Evolutionary conservation across 2,329 filamentous ascomycete genomes (phyloP), one percentile per base, ranked within the genome.

Genomic region (Pseudodiploospora longispora): DNA sequence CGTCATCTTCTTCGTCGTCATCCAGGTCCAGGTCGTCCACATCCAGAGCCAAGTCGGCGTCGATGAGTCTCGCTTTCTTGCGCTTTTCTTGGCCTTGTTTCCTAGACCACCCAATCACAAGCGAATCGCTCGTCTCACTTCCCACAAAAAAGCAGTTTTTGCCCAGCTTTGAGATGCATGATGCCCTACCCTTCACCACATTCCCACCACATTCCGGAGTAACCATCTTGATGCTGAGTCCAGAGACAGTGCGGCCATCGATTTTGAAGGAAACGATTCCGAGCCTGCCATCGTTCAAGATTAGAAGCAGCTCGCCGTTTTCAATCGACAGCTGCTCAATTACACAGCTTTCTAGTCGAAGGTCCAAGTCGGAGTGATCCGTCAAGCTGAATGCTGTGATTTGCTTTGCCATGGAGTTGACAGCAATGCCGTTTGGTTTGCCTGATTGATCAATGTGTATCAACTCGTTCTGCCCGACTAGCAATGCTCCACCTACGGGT

Each of bases 391-490:
- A 97, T 0, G 84, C 78, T 2, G 91, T 95, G 50, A 80, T 79
- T 49, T 86, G 79, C 60, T 83, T 87, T 4, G 90, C 84, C 66
- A 95, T 94, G 31, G 87, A 78, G 58, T 98, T 98, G 51, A 98
- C 87, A 4, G 85, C 91, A 47, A 97, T 85, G 2, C 89, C 91
- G 57, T 88, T 95, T 9, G 89, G 79, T 63, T 95, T 96, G 30
- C 93, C 93, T 8, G 88, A 88, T 70, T 98, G 93, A 59, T 97
- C 91, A 52, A 98, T 82, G 62, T 98, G 93, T 48, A 98, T 86
- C 49, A 98, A 66, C 59, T 96, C 89, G 59, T 98, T 97, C 39
- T 78, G 75, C 29, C 93, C 94, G 19, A 97, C 69, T 10, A 98
- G 74, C 10, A 98, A 70, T 33, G 89, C 87, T 36, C 93, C 93